phyloP scores from a whole-genome alignment of 768 basidiomycete genomes.

The Xerocomellus intermedius region DNA sequence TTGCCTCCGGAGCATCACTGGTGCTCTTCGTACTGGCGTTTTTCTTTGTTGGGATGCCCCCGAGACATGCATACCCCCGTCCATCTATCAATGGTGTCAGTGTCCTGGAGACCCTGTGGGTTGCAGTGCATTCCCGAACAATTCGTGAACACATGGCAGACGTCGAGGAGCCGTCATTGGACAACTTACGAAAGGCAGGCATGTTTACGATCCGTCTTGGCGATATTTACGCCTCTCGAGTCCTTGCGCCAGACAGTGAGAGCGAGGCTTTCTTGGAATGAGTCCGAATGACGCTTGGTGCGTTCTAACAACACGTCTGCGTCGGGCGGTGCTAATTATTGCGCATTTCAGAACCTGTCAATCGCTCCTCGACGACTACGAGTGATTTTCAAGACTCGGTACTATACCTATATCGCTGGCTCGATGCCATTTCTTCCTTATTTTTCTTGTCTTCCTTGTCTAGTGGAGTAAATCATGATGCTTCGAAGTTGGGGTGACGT shows the following conservation, averaged over 20 bases:
- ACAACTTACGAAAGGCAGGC: slow-evolving; percentile 5
- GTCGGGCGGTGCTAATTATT: no score
- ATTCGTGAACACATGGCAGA: neutral
- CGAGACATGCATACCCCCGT: no score
- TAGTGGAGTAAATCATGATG: no score
- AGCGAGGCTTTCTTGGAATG: neutral
- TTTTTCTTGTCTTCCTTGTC: no score
- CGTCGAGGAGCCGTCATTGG: neutral
- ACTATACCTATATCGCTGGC: no score
- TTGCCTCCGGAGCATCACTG: slow-evolving; percentile 7
- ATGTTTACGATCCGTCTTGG: slow-evolving; percentile 5
- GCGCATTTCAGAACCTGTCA: no score
- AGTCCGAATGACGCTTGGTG: neutral
- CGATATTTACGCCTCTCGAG: neutral
- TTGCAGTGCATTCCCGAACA: slow-evolving; percentile 1
- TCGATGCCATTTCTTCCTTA: no score
- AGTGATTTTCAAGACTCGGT: no score
- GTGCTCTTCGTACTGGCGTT: neutral
- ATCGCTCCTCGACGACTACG: no score
- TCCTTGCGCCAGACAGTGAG: neutral
- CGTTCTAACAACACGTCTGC: no score
- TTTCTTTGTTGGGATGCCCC: neutral
- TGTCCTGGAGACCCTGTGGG: slow-evolving; percentile 13
- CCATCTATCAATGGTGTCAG: slow-evolving; percentile 4
- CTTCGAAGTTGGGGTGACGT: no score